These are phyloP conservation scores for Eragrostis nindensis DNA, from an alignment of 176 grass and related monocot species.

Conservation along the genomic window DNA sequence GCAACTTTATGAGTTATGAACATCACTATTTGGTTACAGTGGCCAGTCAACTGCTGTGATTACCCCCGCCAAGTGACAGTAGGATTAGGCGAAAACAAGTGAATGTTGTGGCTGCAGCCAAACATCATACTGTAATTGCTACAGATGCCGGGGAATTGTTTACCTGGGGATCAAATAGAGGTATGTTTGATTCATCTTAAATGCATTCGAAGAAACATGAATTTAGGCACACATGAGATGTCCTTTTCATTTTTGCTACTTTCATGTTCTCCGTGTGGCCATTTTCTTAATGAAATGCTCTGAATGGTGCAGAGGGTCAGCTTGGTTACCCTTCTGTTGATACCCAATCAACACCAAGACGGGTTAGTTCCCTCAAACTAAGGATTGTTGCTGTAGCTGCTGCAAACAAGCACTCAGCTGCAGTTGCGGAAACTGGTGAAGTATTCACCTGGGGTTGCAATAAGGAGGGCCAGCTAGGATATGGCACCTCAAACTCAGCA, in stretches of 20 bases:
- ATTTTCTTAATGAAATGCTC: conserved; percentile 30
- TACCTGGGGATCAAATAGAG: conserved; percentile 99
- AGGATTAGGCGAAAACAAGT: conserved; percentile 76
- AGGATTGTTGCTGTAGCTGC: conserved; percentile 87
- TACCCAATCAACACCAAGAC: conserved; percentile 90
- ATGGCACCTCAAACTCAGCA: conserved; percentile 97
- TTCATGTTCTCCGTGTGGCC: conserved; percentile 24
- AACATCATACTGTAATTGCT: conserved; percentile 98
- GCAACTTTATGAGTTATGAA: conserved; percentile 23
- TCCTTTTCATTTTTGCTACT: conserved; percentile 24
- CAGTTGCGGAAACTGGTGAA: conserved; percentile 81
- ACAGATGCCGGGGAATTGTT: conserved; percentile 89
- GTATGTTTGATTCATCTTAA: conserved; percentile 53
- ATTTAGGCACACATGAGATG: conserved; percentile 26
- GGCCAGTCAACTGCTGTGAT: conserved; percentile 95
- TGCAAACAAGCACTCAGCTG: conserved; percentile 96
- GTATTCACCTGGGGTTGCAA: conserved; percentile 98
- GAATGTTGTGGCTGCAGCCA: conserved; percentile 82
- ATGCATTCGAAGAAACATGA: conserved; percentile 25
- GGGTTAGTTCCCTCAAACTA: conserved; percentile 76
- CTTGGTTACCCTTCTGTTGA: conserved; percentile 98
- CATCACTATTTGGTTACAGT: conserved; percentile 60
- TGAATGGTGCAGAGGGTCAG: conserved; percentile 81
- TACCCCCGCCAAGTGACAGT: conserved; percentile 85
- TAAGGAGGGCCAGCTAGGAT: conserved; percentile 98